Evolutionary conservation across 306 rosid species (phyloP), one percentile per base, ranked within the genome.

Genomic region (Potentilla sterilis): DNA sequence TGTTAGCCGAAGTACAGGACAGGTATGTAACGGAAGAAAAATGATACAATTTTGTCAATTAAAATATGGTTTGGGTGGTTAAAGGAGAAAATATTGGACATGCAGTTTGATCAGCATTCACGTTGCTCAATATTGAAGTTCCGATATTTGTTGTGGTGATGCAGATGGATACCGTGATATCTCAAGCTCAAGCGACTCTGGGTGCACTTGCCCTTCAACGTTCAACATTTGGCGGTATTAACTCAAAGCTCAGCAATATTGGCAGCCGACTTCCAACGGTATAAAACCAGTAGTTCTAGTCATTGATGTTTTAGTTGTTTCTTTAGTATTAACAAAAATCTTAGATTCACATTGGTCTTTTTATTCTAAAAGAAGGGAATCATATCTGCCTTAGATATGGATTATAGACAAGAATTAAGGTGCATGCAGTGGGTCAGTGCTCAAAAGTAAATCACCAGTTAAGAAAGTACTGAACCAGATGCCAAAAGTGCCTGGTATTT

Each of bases 191-290:
- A 87, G 96, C 98, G 72, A 96, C 99, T 64, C 87, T 92, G 0
- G 99, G 98, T 54, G 74, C 92, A 57, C 98, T 96, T 83, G 98
- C 81, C 76, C 77, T 87, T 83, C 99, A 92, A 76, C 97, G 99
- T 64, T 96, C 98, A 12, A 92, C 96, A 37, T 96, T 96, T 69
- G 88, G 99, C 4, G 99, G 99, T 69, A 90, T 92, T 86, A 96
- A 92, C 77, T 96, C 85, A 41, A 96, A 96, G 96, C 97, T 92
- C 82, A 84, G 97, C 81, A 96, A 96, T 22, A 85, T 96, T 71
- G 81, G 96, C 88, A 88, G 98, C 82, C 98, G 99, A 67, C 97
- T 96, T 35, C 99, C 99, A 16, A 83, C 93, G 82, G 98, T 96
- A 92, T 78, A 84, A 62, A 75, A 61, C 82, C 74, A 68, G 55